Percentiles rank a stretch among this genome's conserved stretches.
Evolutionary conservation across 148 eudicot genomes (phyloP).

Genomic region (Linanthus parryae): DNA sequence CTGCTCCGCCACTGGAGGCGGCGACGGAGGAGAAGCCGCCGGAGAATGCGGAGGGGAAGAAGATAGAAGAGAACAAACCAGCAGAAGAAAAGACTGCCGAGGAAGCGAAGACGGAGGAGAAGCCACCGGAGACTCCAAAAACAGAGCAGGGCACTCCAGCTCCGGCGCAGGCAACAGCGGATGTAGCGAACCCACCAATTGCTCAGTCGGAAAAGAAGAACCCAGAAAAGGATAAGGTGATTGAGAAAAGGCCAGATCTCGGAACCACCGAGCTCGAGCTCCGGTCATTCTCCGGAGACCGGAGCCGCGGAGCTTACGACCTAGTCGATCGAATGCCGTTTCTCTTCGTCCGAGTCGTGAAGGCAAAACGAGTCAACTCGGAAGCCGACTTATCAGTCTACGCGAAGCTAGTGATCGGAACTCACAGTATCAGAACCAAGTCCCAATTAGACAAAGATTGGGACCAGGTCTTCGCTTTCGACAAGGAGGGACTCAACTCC

Average conservation of each 20-base stretch:
- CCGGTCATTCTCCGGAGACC: slow-evolving; percentile 25
- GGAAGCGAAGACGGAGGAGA: slow-evolving; percentile 18
- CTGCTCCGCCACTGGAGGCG: slow-evolving; percentile 11
- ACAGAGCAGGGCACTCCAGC: slow-evolving; percentile 10
- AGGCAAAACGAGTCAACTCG: slow-evolving; percentile 40
- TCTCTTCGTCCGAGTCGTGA: slow-evolving; percentile 70
- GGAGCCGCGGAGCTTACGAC: slow-evolving; percentile 46
- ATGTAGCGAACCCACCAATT: slow-evolving; percentile 23
- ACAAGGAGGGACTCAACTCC: slow-evolving; percentile 73
- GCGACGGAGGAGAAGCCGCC: slow-evolving; percentile 15
- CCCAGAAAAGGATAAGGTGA: slow-evolving; percentile 16
- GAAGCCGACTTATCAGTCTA: slow-evolving; percentile 32
- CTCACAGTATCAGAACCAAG: slow-evolving; percentile 60
- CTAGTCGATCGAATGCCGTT: slow-evolving; percentile 81
- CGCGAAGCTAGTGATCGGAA: slow-evolving; percentile 73
- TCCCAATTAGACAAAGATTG: slow-evolving; percentile 46
- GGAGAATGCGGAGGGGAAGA: slow-evolving; percentile 14
- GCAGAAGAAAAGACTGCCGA: slow-evolving; percentile 26
- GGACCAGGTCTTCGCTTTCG: slow-evolving; percentile 89
- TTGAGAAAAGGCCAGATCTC: slow-evolving; percentile 4
- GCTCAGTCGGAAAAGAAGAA: slow-evolving; percentile 19
- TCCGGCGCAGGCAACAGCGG: slow-evolving; percentile 15
- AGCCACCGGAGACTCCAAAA: slow-evolving; percentile 8
- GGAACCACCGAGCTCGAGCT: slow-evolving; percentile 27
- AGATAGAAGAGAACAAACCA: slow-evolving; percentile 18